Percentiles rank a stretch among this genome's conserved stretches.
Evolutionary conservation across 2,329 filamentous ascomycete genomes (phyloP).

Genomic region (Microsporum ferrugineum): DNA sequence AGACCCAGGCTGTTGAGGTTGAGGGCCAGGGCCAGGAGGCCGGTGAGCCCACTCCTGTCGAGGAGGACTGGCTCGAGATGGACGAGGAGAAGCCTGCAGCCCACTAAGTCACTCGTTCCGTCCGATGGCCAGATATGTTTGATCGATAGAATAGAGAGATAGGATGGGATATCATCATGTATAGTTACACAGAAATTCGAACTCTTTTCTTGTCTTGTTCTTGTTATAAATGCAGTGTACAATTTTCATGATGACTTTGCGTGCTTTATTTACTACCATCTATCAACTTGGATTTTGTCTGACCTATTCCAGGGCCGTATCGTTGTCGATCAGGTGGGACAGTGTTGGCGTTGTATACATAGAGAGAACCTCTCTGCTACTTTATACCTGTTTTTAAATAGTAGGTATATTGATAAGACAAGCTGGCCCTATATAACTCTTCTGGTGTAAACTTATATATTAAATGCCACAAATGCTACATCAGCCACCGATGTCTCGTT

Average conservation of each 20-base stretch:
- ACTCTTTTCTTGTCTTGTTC: background rate
- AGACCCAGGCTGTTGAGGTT: constrained; percentile 84
- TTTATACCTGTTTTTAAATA: too few relatives aligned
- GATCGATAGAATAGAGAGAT: constrained; percentile 5
- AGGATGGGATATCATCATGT: constrained; percentile 8
- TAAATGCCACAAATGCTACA: too few relatives aligned
- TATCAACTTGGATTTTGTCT: background rate
- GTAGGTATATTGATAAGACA: too few relatives aligned
- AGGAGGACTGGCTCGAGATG: constrained; percentile 75
- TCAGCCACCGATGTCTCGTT: too few relatives aligned
- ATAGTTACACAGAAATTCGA: constrained; percentile 9
- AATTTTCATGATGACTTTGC: background rate
- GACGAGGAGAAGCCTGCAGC: constrained; percentile 44
- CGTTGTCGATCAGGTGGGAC: background rate
- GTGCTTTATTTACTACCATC: background rate
- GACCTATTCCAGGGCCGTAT: background rate
- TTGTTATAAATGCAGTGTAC: background rate
- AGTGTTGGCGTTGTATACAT: background rate
- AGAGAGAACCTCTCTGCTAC: too few relatives aligned
- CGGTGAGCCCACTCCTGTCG: constrained; percentile 49
- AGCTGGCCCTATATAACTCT: too few relatives aligned
- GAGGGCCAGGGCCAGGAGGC: constrained; percentile 58
- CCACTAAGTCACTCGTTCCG: constrained; percentile 24
- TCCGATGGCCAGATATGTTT: background rate
- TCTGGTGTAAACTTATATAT: too few relatives aligned